Evolutionary conservation across 176 grass and related monocot genomes (phyloP).

Genomic region (bread wheat (Triticum aestivum)): IWGSC_CS_RefSeq_v2.1 NC_057811.1:481954791-481955290

Average conservation of each 20-base stretch:
- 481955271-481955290: no score
- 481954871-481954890: conserved; percentile 97
- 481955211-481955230: neutral
- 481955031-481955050: conserved; percentile 98
- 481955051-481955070: conserved; percentile 67
- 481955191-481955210: neutral
- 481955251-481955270: neutral
- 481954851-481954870: neutral
- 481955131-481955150: conserved; percentile 68
- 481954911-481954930: conserved; percentile 59
- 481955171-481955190: neutral
- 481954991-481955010: neutral
- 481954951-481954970: neutral
- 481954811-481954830: neutral
- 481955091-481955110: conserved; percentile 85
- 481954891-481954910: conserved; percentile 41
- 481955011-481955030: conserved; percentile 46
- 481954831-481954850: conserved; percentile 1
- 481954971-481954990: neutral
- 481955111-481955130: conserved; percentile 96
- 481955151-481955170: neutral
- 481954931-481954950: conserved; percentile 54
- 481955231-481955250: neutral
- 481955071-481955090: conserved; percentile 67
- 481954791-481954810: conserved; percentile 17